Percentiles rank a stretch among this genome's conserved stretches.
Evolutionary conservation across 352 stramenopile species (phyloP).

Genomic region (Pythium coloratum): DNA sequence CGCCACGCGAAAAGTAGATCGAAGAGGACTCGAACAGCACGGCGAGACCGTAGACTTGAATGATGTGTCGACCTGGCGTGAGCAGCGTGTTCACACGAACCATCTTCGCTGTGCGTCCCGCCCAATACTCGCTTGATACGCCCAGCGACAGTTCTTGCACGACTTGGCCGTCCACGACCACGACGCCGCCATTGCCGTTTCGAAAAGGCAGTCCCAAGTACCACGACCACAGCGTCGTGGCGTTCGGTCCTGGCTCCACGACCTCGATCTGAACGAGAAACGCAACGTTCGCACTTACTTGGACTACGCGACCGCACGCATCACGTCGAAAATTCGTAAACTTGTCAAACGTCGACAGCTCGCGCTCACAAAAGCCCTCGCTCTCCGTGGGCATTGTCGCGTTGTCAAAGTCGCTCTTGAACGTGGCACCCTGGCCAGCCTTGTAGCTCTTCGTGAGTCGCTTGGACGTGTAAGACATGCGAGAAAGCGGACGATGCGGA

Average conservation of each 20-base stretch:
- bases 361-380: constrained; percentile 54
- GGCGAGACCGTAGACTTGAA: constrained; percentile 50
- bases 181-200: constrained; percentile 40
- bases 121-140: constrained; percentile 39
- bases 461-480: constrained; percentile 57
- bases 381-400: constrained; percentile 41
- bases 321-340: constrained; percentile 49
- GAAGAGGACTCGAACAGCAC: constrained; percentile 47
- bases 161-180: constrained; percentile 48
- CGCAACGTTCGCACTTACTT: constrained; percentile 40
- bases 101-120: constrained; percentile 35
- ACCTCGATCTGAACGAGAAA: constrained; percentile 57
- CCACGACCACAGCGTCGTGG: constrained; percentile 47
- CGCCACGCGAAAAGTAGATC: constrained; percentile 49
- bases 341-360: constrained; percentile 40
- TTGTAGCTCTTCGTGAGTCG: constrained; percentile 35
- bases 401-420: constrained; percentile 49
- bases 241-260: constrained; percentile 36
- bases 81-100: constrained; percentile 45
- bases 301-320: constrained; percentile 41
- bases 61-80: constrained; percentile 34
- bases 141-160: constrained; percentile 45
- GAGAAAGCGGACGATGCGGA: constrained; percentile 36
- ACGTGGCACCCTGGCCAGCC: constrained; percentile 35
- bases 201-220: constrained; percentile 58